Evolutionary conservation across 164 flowering plant species (phyloP).

Genomic region (Pachysandra terminalis): DNA sequence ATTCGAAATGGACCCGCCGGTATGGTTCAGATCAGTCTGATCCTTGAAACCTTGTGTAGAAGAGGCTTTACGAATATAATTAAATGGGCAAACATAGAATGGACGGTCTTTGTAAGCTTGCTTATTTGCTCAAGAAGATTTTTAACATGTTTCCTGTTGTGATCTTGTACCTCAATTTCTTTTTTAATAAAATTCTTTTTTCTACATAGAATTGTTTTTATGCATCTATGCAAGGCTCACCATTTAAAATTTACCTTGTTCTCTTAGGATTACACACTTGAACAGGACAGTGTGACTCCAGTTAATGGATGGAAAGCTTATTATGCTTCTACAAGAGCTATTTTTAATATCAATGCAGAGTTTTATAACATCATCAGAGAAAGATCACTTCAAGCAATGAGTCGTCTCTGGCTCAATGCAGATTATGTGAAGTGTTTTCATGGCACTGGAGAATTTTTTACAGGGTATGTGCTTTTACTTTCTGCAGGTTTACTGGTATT

Average conservation of each 20-base stretch:
- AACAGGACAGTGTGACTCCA: slow-evolving; percentile 77
- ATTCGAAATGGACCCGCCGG: too few species aligned
- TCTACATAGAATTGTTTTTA: neutral
- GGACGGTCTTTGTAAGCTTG: neutral
- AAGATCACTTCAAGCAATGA: slow-evolving; percentile 67
- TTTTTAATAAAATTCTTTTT: neutral
- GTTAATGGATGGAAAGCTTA: slow-evolving; percentile 97
- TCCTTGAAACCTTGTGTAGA: too few species aligned
- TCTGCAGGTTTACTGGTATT: neutral
- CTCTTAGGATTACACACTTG: slow-evolving; percentile 84
- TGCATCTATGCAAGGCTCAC: neutral
- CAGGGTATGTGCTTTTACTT: slow-evolving; percentile 61
- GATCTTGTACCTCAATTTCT: too few species aligned
- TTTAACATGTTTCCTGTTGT: neutral
- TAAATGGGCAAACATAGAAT: too few species aligned
- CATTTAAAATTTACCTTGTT: slow-evolving; percentile 8
- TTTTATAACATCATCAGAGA: slow-evolving; percentile 80
- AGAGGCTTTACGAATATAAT: too few species aligned
- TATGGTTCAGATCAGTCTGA: too few species aligned
- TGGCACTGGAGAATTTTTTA: slow-evolving; percentile 75
- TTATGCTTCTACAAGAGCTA: slow-evolving; percentile 93
- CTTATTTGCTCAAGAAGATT: neutral
- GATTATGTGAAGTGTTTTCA: slow-evolving; percentile 95
- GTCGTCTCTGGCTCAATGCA: slow-evolving; percentile 84
- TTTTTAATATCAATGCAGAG: slow-evolving; percentile 69